Base-by-base conservation (phyloP, 352 stramenopile genomes). In the Phytophthora chlamydospora region DNA sequence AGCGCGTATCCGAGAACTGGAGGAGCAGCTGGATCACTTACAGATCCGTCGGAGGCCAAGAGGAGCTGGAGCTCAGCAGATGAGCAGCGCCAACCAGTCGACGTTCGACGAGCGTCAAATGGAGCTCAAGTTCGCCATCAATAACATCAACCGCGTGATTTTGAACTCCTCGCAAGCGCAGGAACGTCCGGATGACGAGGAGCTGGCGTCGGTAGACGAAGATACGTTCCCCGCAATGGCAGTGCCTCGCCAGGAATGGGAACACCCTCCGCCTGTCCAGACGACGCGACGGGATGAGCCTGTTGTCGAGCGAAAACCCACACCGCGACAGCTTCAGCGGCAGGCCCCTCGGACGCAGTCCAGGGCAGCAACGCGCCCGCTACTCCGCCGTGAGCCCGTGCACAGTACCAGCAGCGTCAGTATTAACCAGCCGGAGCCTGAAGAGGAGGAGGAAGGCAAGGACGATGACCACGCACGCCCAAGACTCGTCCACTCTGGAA, bases 61-160 rank as follows among this genome's bases (percentile, higher is more conserved):
- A 39, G 58, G 43, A 11, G 24, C 65, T 38, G 32, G 56, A 9
- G 24, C 65, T 35, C 19, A 51, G 7, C 55, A 51, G n/a, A 36
- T 46, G 21, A 67, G 50, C 39, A 59, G 56, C 27, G 46, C 61
- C 0, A 66, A 50, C 35, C 65, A 65, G 42, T 68, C 74, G 11
- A 66, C 72, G 7, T 68, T 90, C 0, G 63, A 87, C 6, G 80
- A 83, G 53, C 78, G 81, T 1, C 79, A 90, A 46, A 78, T 79
- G 61, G 84, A 93, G 65, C 78, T 93, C 38, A 73, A 84, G 38
- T 93, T 90, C 21, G 81, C 84, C 21, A 88, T 93, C 47, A 83
- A 88, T 58, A 93, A 93, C 59, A 89, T 93, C 50, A 89, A 91
- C 41, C 68, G 80, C 21, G 82, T 88, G 39, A 93, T 93, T 27